Conservation (phyloP, 139 green algal genomes). For the Zygnema circumcarinatum region DNA sequence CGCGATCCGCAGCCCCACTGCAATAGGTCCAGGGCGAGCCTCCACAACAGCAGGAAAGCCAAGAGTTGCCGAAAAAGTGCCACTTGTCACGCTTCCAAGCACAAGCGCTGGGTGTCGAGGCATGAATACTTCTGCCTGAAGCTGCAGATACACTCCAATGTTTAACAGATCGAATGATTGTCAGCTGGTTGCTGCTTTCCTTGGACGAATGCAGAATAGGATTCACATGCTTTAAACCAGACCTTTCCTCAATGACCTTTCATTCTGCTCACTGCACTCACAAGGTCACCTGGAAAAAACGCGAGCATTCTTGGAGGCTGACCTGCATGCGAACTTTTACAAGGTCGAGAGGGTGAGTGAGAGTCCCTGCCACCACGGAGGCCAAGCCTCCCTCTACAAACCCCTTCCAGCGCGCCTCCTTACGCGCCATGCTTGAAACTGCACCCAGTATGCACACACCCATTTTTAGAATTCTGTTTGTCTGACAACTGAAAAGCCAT, state of each 20-base stretch:
- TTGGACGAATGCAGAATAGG: too few species aligned
- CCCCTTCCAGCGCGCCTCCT: constrained; percentile 48
- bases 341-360: constrained; percentile 65
- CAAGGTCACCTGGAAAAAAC: too few species aligned
- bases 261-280: too few species aligned
- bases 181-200: too few species aligned
- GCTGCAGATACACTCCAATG: constrained; percentile 5
- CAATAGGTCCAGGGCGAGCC: constrained; percentile 64
- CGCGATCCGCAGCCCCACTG: constrained; percentile 51
- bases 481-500: too few species aligned
- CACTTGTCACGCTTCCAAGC: not conserved
- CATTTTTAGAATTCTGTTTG: too few species aligned
- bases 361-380: constrained; percentile 54
- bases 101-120: not conserved
- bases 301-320: not conserved
- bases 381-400: constrained; percentile 57
- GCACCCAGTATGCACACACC: too few species aligned
- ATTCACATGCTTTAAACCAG: too few species aligned
- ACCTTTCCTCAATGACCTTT: too few species aligned
- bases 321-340: constrained; percentile 63
- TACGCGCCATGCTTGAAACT: not conserved
- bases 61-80: not conserved
- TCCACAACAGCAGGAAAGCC: constrained; percentile 86
- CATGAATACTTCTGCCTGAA: not conserved
- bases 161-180: not conserved